Base-by-base conservation (phyloP, 2,329 filamentous ascomycete genomes). In the Paracoccidioides lutzii region DNA sequence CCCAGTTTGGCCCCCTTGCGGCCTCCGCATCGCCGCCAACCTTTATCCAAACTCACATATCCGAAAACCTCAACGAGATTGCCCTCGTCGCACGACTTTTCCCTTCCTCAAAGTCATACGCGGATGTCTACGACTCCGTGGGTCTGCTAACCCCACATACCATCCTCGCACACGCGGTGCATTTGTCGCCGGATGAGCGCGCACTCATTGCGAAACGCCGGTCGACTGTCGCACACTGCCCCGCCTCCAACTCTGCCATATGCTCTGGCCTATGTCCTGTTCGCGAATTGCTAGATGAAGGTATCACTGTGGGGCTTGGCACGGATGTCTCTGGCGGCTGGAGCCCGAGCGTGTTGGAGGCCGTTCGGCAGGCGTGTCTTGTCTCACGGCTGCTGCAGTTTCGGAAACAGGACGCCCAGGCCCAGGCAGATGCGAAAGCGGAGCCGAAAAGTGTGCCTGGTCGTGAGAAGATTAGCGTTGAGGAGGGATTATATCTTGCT, bases 321-420 rank as follows among this genome's bases (percentile, higher is more conserved):
- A 97, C 91, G 0, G 93, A 98, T 69, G 83, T 97, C 57, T 87
- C 82, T 63, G 93, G 91, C 2, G 93, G 93, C 0, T 96, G 91
- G 68, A 87, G 83, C 55, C 79, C 88, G 0, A 88, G 82, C 58
- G 80, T 97, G 8, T 78, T 97, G 0, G 87, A 93, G 61, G 84
- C 88, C n/a, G 88, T 84, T 45, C 75, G 90, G 12, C 87, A 93
- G 65, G 89, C 91, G 0, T 80, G 83, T 52, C 78, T 95, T 59
- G 88, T 91, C 0, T 88, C 83, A 60, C 76, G 90, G 35, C 86
- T 75, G 73, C 87, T 49, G 79, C 84, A 30, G 81, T 88, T 76
- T 67, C 71, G 5, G 64, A 67, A 10, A 58, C 3, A 61, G 43
- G 59, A 41, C 35, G 56, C 57, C 2, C 63, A 38, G 66, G 70